Evolutionary conservation across 2,329 filamentous ascomycete genomes (phyloP).

Genomic region (Elsinoe fawcettii): DNA sequence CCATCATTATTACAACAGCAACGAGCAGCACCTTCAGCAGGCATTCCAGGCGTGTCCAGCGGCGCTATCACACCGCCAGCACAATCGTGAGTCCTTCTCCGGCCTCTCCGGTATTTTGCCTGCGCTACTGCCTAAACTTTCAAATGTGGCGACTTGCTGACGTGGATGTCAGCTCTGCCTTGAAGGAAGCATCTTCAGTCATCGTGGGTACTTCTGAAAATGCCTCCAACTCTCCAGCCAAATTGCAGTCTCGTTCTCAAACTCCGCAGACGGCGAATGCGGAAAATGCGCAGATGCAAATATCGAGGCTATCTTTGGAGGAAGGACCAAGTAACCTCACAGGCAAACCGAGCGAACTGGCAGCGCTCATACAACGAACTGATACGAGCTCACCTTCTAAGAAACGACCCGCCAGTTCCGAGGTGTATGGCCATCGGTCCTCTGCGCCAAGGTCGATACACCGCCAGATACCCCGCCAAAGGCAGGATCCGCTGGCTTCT

Average conservation of each 20-base stretch:
- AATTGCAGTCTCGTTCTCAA: neutral
- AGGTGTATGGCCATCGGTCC: conserved; percentile 1
- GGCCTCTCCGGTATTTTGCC: neutral
- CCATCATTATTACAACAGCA: neutral
- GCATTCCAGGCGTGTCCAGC: neutral
- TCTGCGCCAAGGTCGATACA: neutral
- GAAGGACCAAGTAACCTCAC: neutral
- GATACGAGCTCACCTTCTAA: conserved; percentile 12
- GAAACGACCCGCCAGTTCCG: conserved; percentile 13
- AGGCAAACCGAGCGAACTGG: neutral
- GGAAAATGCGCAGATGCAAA: conserved; percentile 14
- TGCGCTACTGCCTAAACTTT: conserved; percentile 47
- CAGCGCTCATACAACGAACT: neutral
- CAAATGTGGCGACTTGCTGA: neutral
- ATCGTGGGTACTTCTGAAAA: neutral
- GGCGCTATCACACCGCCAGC: neutral
- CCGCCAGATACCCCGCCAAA: neutral
- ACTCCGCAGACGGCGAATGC: conserved; percentile 3
- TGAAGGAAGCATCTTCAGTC: neutral
- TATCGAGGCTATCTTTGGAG: conserved; percentile 11
- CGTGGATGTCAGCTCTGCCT: conserved; percentile 5
- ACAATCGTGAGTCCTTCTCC: neutral
- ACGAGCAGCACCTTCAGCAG: neutral
- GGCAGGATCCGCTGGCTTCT: neutral
- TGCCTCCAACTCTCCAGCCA: conserved; percentile 5